These are phyloP conservation scores for Thelephora aurantiotincta DNA, from an alignment of 768 basidiomycete species.

Conservation along the genomic window DNA sequence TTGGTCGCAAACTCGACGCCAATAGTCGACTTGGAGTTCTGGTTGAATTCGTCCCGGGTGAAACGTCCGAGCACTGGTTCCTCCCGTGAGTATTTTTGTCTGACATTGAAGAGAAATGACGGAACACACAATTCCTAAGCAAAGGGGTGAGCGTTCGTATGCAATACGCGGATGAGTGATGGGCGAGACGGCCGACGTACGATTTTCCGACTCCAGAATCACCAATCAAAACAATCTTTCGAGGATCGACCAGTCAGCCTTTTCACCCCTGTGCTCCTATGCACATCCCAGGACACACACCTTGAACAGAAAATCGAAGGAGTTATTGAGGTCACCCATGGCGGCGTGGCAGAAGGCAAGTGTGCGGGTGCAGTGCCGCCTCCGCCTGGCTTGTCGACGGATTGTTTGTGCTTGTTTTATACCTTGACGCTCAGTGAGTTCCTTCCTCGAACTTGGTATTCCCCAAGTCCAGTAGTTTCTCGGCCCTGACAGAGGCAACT, in stretches of 20 bases:
- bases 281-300: conserved; percentile 26
- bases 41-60: conserved; percentile 98
- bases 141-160: not conserved
- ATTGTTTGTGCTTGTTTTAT: too few relatives aligned
- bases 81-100: not conserved
- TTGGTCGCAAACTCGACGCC: conserved; percentile 98
- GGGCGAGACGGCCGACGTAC: conserved; percentile 38
- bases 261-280: not conserved
- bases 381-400: too few relatives aligned
- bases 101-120: not conserved
- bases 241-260: not conserved
- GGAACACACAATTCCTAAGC: conserved; percentile 47
- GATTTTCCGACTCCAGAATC: conserved; percentile 99
- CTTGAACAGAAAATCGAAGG: conserved; percentile 98
- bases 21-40: conserved; percentile 98
- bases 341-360: not conserved
- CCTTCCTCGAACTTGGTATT: too few relatives aligned
- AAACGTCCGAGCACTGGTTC: conserved; percentile 92
- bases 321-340: not conserved
- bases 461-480: too few relatives aligned
- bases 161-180: not conserved
- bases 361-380: too few relatives aligned
- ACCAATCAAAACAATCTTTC: conserved; percentile 92
- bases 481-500: too few relatives aligned
- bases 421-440: too few relatives aligned